Evolutionary conservation across 331 rosid genomes (phyloP), one percentile per base, ranked within the genome.

Genomic region (Acacia pycnantha): DNA sequence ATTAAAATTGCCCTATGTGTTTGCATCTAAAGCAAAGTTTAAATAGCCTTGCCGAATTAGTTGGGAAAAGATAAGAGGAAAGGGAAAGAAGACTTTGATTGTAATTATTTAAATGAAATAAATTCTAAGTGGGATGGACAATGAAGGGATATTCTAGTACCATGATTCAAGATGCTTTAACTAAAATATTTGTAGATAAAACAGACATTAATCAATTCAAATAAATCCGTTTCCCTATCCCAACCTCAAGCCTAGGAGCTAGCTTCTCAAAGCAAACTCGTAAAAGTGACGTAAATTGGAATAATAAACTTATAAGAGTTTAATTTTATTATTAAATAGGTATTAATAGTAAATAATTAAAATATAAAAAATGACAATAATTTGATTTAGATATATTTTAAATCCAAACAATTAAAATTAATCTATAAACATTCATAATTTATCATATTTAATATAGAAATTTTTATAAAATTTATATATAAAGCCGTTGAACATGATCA

Each of bases 121-220:
- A 41, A 54, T 31, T 11, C 70, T 19, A 31, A 64, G 79, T 18
- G 72, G 69, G 33, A 40, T 62, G 73, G 56, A 4, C 12, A 31
- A n/a, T 61, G n/a, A 35, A 72, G 46, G 74, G 70, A 85, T 85
- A 85, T 77, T 29, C 80, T 50, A 16, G 16, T 7, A 40, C 26
- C 75, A 56, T 37, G 37, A 27, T 59, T 70, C 74, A 50, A 70
- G 82, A 50, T 48, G 26, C 72, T 29, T 1, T 24, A 40, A 29
- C 1, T 35, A 26, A 44, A 65, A 51, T 35, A 51, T 51, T 40
- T 8, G 12, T 43, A 43, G 0, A 43, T 43, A 26, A 19, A 74
- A 18, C 5, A 80, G 46, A 18, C 54, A 43, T 56, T 21, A 18
- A 47, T 35, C 22, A 50, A 29, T 24, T 1, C 26, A 29, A 19